phyloP scores from a whole-genome alignment of 140 eudicot genomes.

The Senecio squalidus region DNA sequence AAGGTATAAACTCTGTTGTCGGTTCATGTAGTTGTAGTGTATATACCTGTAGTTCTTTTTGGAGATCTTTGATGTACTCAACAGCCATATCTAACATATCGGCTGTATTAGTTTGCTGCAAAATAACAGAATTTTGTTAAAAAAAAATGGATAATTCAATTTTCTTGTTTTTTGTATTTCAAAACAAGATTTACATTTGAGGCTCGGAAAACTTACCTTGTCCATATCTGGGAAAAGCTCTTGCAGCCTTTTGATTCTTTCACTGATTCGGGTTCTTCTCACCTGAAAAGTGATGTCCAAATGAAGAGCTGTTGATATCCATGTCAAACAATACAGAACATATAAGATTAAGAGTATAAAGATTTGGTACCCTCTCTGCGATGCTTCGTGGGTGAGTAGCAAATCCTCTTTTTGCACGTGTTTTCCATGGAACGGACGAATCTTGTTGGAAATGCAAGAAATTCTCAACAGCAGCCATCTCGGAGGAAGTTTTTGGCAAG shows the following conservation, averaged over 20 bases:
- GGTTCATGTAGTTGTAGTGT: neutral
- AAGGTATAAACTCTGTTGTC: neutral
- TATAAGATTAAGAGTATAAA: neutral
- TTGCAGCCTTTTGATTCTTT: slow-evolving; percentile 84
- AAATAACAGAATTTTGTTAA: no score
- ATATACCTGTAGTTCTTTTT: slow-evolving; percentile 74
- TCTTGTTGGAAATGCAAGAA: slow-evolving; percentile 73
- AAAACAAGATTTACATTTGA: slow-evolving; percentile 2
- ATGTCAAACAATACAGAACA: neutral
- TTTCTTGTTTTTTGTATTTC: slow-evolving; percentile 2
- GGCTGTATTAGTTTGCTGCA: slow-evolving; percentile 96
- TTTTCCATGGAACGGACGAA: slow-evolving; percentile 63
- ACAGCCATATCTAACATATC: slow-evolving; percentile 98
- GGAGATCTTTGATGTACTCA: slow-evolving; percentile 91
- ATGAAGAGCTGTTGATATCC: neutral
- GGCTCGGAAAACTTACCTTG: slow-evolving; percentile 51
- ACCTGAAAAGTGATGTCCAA: slow-evolving; percentile 37
- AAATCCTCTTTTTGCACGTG: slow-evolving; percentile 91
- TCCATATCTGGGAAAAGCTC: slow-evolving; percentile 96
- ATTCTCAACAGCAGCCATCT: slow-evolving; percentile 62
- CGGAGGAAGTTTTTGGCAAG: slow-evolving; percentile 78
- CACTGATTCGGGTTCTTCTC: slow-evolving; percentile 94
- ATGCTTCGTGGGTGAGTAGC: slow-evolving; percentile 99
- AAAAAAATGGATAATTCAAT: neutral
- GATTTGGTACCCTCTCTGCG: slow-evolving; percentile 83